Percentiles rank a stretch among this genome's conserved stretches.
phyloP scores from a whole-genome alignment of 2,329 filamentous ascomycete genomes.

The Bipolaris sorokiniana region DNA sequence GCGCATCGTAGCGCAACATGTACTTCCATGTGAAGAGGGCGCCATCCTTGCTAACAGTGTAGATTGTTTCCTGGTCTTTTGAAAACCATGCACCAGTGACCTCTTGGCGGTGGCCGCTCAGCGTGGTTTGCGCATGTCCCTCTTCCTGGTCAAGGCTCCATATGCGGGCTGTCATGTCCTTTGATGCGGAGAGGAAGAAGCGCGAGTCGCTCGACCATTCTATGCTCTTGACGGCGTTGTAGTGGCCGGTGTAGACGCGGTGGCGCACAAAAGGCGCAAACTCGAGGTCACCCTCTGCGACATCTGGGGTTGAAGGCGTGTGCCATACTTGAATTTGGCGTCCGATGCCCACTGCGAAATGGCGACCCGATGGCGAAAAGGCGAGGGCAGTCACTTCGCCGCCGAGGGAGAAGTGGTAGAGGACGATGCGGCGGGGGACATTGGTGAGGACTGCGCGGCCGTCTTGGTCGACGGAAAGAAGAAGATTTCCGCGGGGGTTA shows the following conservation, averaged over 20 bases:
- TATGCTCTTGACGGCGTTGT: conserved; percentile 82
- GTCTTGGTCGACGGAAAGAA: conserved; percentile 93
- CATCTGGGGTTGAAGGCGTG: conserved; percentile 86
- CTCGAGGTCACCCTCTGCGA: conserved; percentile 82
- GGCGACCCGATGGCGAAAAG: conserved; percentile 87
- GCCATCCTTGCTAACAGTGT: conserved; percentile 96
- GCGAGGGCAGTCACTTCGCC: conserved; percentile 80
- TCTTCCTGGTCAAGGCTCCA: conserved; percentile 91
- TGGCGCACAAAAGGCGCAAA: conserved; percentile 95
- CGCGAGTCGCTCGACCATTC: conserved; percentile 96
- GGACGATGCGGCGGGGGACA: conserved; percentile 79
- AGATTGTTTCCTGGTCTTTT: conserved; percentile 91
- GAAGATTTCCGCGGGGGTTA: conserved; percentile 86
- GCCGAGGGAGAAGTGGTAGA: conserved; percentile 97
- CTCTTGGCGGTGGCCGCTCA: conserved; percentile 88
- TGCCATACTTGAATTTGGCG: conserved; percentile 94
- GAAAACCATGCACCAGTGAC: conserved; percentile 98
- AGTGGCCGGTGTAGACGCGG: conserved; percentile 84
- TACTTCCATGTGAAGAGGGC: conserved; percentile 95
- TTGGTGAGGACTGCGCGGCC: conserved; percentile 93
- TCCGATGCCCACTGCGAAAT: conserved; percentile 89
- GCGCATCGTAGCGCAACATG: conserved; percentile 63
- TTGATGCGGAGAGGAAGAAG: conserved; percentile 91
- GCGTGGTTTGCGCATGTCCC: conserved; percentile 84
- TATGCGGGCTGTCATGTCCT: conserved; percentile 89